Base-by-base conservation (phyloP, 805 yeast genomes). In the Candida ficus region DNA sequence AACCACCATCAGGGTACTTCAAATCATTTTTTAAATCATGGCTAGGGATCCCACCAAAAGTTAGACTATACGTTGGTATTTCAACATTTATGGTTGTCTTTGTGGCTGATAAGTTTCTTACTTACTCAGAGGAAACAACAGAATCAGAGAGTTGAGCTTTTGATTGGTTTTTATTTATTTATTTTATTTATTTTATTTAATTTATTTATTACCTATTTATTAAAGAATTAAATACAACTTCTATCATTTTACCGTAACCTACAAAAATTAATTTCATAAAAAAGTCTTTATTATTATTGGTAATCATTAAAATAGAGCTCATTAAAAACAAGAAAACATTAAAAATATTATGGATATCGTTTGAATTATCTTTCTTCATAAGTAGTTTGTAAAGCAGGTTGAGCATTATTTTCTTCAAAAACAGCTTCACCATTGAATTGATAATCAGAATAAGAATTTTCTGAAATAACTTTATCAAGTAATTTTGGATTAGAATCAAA, bases 1-100 rank as follows among this genome's bases (percentile, higher is more conserved):
- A n/a, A n/a, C n/a, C n/a, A n/a, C n/a, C n/a, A n/a, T n/a, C n/a
- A n/a, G n/a, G n/a, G n/a, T n/a, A n/a, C n/a, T n/a, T 27, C 30
- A 21, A 36, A 20, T 33, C 41, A 9, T 39, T 43, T 1, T 48
- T 51, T 41, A 17, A 21, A 7, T 43, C 41, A 21, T 58, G 60
- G 60, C 35, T 39, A 12, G 34, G 40, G 1, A 38, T 57, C 2
- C 59, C 62, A 11, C 39, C 56, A 17, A 42, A 50, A 21, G 38
- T 49, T 9, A 45, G 62, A 34, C 34, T 58, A 13, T 58, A 52
- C 39, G 41, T 58, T 29, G 61, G 58, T 5, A 45, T 34, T 0
- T 57, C 62, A 3, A 56, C 61, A 5, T 57, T 56, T 28, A n/a
- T 47, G 4, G 58, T 57, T 13, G 62, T 56, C 4, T 46, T 50